Conservation (phyloP, 371 early-diverging fungal genomes). For the Circinella minor region DNA sequence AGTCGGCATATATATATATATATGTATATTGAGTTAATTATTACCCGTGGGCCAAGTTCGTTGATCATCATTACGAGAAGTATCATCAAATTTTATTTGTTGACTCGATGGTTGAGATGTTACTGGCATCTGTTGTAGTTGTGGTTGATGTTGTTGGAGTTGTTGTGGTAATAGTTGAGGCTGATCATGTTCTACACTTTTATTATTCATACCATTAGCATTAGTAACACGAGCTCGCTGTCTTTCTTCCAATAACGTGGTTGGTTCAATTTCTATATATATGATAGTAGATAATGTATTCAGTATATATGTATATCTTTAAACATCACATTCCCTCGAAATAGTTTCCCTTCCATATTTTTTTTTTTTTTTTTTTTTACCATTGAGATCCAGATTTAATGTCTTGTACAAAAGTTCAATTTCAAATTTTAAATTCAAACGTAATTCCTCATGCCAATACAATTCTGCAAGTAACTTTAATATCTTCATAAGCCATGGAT, state of each 20-base stretch:
- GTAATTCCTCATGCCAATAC: slow-evolving; percentile 90
- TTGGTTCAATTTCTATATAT: slow-evolving; percentile 68
- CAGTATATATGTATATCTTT: not conserved
- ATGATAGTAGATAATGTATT: not conserved
- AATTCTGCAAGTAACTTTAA: slow-evolving; percentile 90
- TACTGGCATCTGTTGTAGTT: slow-evolving; percentile 19
- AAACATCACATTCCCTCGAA: no score
- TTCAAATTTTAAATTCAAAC: slow-evolving; percentile 94
- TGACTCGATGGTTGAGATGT: not conserved
- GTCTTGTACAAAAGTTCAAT: slow-evolving; percentile 95
- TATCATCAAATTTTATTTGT: not conserved
- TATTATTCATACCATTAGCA: not conserved
- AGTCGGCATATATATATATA: no score
- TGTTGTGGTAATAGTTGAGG: slow-evolving; percentile 66
- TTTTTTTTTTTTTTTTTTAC: slow-evolving; percentile 14
- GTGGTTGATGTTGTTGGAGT: slow-evolving; percentile 48
- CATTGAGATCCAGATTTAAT: slow-evolving; percentile 78
- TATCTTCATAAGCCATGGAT: slow-evolving; percentile 97
- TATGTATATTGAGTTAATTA: not conserved
- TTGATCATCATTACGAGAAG: not conserved
- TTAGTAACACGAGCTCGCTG: not conserved
- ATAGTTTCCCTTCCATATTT: no score
- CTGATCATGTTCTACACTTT: slow-evolving; percentile 65
- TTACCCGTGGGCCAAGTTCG: not conserved
- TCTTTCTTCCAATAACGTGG: slow-evolving; percentile 66